These are phyloP conservation scores for Ustilago esculenta DNA, from an alignment of 1,284 basidiomycete species.

Conservation along the genomic window DNA sequence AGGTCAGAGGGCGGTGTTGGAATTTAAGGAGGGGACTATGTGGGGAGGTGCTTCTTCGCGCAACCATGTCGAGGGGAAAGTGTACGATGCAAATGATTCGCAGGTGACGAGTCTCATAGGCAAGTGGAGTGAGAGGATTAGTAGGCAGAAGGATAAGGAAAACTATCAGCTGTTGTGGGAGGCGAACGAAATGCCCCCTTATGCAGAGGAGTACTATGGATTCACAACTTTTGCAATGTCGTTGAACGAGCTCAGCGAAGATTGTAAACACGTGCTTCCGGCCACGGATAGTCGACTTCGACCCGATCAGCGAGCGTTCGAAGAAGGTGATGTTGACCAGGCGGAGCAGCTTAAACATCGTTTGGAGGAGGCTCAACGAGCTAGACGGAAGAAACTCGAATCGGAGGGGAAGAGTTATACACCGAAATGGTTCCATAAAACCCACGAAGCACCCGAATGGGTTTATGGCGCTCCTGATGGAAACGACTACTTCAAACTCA, in stretches of 20 bases:
- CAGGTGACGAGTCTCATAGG: conserved; percentile 54
- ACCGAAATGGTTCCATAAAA: conserved; percentile 63
- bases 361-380: conserved; percentile 74
- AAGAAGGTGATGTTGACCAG: conserved; percentile 79
- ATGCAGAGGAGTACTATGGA: conserved; percentile 63
- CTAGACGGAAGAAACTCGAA: conserved; percentile 68
- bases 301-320: conserved; percentile 85
- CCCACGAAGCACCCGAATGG: conserved; percentile 49
- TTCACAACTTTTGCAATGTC: conserved; percentile 67
- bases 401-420: conserved; percentile 23
- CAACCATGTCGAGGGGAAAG: conserved; percentile 56
- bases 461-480: conserved; percentile 54
- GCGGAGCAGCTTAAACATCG: conserved; percentile 81
- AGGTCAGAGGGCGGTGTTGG: conserved; percentile 52
- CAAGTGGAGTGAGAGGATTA: conserved; percentile 60
- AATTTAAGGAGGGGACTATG: conserved; percentile 65
- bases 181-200: conserved; percentile 57
- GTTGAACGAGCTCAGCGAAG: conserved; percentile 67
- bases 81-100: conserved; percentile 59
- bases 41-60: conserved; percentile 57
- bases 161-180: conserved; percentile 65
- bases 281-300: conserved; percentile 85
- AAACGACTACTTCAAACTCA: conserved; percentile 47
- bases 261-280: conserved; percentile 76
- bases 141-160: conserved; percentile 56